Evolutionary conservation across 78 protist genomes (phyloP).

Genomic region (Diacronema lutheri): DNA sequence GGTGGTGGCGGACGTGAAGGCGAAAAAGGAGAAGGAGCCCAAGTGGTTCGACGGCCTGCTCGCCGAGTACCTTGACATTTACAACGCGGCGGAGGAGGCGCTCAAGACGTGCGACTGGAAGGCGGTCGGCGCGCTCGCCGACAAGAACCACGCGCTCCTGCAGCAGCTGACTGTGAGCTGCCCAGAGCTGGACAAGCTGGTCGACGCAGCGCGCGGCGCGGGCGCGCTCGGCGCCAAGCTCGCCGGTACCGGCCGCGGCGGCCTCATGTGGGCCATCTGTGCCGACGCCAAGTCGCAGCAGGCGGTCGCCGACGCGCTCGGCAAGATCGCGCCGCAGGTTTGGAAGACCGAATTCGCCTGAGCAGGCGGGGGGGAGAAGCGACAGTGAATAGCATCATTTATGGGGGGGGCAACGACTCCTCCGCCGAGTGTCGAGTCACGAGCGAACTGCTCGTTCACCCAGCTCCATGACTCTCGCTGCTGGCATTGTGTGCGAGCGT

Average conservation of each 20-base stretch:
- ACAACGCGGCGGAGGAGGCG: constrained; percentile 1
- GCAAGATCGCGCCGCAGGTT: constrained; percentile 2
- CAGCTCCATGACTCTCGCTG: too few relatives aligned
- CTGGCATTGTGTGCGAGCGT: too few relatives aligned
- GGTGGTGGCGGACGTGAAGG: constrained; percentile 8
- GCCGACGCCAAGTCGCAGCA: not conserved
- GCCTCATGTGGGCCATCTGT: constrained; percentile 33
- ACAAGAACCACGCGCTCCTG: constrained; percentile 17
- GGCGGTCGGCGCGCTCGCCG: constrained; percentile 8
- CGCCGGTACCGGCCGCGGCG: constrained; percentile 52
- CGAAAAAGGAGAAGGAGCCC: constrained; percentile 1
- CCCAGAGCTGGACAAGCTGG: not conserved
- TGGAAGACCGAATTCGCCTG: constrained; percentile 27
- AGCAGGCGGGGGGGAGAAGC: not conserved
- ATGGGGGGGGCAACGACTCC: too few relatives aligned
- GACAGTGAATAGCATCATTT: too few relatives aligned
- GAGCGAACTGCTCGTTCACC: too few relatives aligned
- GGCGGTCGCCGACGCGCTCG: not conserved
- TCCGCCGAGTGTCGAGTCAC: too few relatives aligned
- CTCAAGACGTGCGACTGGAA: not conserved
- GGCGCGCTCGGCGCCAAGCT: constrained; percentile 55
- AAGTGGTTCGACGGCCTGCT: constrained; percentile 18
- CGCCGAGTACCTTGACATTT: not conserved
- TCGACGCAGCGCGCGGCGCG: not conserved
- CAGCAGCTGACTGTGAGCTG: constrained; percentile 17